A percentile compares a stretch with the other conserved stretches of the same genome.
Conservation (phyloP, 2,329 filamentous ascomycete genomes). For the Nemania bipapillata region DNA sequence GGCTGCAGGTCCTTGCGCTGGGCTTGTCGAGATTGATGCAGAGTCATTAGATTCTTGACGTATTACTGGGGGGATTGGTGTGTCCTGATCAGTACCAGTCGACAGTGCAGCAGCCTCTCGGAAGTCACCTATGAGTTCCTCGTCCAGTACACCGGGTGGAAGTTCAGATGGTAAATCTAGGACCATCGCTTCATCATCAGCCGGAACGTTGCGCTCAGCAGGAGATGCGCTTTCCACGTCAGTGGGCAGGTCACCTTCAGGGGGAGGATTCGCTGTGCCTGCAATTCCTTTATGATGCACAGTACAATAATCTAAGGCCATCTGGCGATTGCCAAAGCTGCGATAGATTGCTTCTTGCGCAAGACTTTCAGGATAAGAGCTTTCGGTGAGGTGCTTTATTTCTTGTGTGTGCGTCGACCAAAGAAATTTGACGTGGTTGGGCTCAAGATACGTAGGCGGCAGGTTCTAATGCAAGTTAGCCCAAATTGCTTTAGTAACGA, state of each 20-base stretch:
- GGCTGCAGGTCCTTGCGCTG: constrained; percentile 39
- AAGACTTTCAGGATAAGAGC: constrained; percentile 62
- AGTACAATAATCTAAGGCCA: constrained; percentile 79
- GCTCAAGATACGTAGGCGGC: constrained; percentile 57
- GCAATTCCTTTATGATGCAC: constrained; percentile 68
- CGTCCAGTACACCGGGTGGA: constrained; percentile 43
- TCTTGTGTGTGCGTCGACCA: constrained; percentile 55
- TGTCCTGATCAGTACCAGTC: constrained; percentile 38
- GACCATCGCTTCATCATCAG: constrained; percentile 46
- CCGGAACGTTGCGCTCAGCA: constrained; percentile 38
- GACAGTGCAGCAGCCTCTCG: constrained; percentile 35
- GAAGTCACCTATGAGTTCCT: constrained; percentile 44
- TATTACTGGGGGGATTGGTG: constrained; percentile 42
- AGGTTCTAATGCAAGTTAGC: constrained; percentile 43
- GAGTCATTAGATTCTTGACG: constrained; percentile 44
- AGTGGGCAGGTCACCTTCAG: constrained; percentile 61
- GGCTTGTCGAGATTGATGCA: constrained; percentile 42
- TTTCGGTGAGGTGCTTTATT: constrained; percentile 51
- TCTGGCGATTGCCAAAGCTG: constrained; percentile 72
- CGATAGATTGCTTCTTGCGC: constrained; percentile 84
- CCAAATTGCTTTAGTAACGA: neutral
- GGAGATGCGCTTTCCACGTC: constrained; percentile 51
- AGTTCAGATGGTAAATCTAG: constrained; percentile 45
- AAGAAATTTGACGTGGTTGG: constrained; percentile 58
- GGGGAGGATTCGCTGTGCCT: constrained; percentile 74